Base-by-base conservation (phyloP, 306 rosid genomes). In the Boehmeria nivea region DNA sequence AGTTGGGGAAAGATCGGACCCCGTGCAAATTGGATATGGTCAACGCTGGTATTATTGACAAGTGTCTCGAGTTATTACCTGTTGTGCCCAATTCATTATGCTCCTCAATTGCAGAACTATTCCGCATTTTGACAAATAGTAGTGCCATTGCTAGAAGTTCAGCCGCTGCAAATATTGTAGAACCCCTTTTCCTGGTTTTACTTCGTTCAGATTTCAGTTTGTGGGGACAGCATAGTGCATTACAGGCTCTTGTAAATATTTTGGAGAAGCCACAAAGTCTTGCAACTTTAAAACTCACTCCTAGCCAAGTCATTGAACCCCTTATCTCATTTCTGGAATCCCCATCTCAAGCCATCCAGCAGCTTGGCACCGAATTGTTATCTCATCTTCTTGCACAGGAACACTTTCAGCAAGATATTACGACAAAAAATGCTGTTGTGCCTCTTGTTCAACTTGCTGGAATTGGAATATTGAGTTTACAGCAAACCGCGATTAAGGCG, bases 141-240 rank as follows among this genome's bases (percentile, higher is more conserved):
- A 85, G 60, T 73, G 87, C 89, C 46, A 82, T 91, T 76, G 98
- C 98, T 42, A 75, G 96, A 81, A 84, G 96, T 79, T 82, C 88
- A 46, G 91, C 72, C 43, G 83, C 95, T 50, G 94, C 96, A 61
- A 79, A 82, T 64, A 78, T 87, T 20, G 95, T 91, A 25, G 98
- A 91, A 78, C 98, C 98, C 54, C 96, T 91, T 61, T 91, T 91
- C 74, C 69, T 82, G 68, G 89, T 87, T 75, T 81, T 91, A 68
- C 87, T 74, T 39, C 89, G 85, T 43, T 76, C 69, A 63, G 98
- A 91, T 78, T 78, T 91, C 66, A 72, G 81, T 76, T 57, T 91
- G 81, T 84, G 91, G 98, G 98, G 98, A 64, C 96, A 91, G 72
- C 96, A 91, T 72, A 87, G 98, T 69, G 91, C 98, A 80, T 77